Conservation (phyloP, 2,329 filamentous ascomycete genomes). For the Tolypocladium inflatum region DNA sequence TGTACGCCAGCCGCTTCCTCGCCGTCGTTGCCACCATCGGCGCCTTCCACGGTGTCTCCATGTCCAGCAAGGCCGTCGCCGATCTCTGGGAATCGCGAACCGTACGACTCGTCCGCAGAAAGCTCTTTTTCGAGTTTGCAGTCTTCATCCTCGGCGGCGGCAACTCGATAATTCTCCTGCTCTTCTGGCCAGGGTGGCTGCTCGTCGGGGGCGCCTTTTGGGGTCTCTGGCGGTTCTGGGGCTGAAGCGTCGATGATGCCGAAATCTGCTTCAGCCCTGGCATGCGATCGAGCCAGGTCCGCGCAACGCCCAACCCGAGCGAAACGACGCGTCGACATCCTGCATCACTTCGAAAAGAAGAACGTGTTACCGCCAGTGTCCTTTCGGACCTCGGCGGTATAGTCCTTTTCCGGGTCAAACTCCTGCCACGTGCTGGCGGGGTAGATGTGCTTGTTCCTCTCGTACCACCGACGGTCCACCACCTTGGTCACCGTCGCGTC, state of each 20-base stretch:
- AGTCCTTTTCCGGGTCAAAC: constrained; percentile 85
- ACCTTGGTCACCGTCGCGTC: constrained; percentile 84
- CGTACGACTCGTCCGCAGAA: constrained; percentile 29
- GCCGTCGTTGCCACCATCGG: constrained; percentile 19
- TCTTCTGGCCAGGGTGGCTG: constrained; percentile 51
- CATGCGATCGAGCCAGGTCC: not conserved
- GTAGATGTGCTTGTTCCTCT: constrained; percentile 96
- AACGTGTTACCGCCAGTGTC: constrained; percentile 88
- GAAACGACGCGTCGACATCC: not conserved
- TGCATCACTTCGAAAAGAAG: constrained; percentile 56
- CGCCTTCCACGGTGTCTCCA: constrained; percentile 16
- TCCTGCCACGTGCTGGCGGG: constrained; percentile 93
- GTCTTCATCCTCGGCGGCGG: constrained; percentile 39
- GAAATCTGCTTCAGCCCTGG: not conserved
- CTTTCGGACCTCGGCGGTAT: constrained; percentile 65
- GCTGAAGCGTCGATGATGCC: constrained; percentile 15
- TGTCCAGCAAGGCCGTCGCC: constrained; percentile 16
- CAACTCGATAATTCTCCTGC: constrained; percentile 36
- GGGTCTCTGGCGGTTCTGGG: constrained; percentile 21
- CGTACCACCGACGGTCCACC: constrained; percentile 93
- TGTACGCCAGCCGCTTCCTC: constrained; percentile 15
- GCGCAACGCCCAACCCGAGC: too few relatives aligned
- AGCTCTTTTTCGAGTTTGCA: constrained; percentile 42
- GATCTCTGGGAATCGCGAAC: constrained; percentile 28
- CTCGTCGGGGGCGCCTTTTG: constrained; percentile 29